These are phyloP conservation scores for Debaryomyces castellii DNA, from an alignment of 805 yeast species.

Conservation along the genomic window DNA sequence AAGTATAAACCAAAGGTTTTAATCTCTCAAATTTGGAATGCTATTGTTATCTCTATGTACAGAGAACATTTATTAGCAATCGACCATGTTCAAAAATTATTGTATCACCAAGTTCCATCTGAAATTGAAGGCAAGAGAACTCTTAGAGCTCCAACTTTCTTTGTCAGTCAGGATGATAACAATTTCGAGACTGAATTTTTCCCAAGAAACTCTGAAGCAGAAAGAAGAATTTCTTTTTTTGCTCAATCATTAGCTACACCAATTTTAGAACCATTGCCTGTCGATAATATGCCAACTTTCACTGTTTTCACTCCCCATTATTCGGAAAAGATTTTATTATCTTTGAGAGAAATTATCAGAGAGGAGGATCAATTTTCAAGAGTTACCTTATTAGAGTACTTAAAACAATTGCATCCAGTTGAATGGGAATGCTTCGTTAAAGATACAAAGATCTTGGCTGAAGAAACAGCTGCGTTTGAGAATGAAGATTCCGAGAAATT, in stretches of 20 bases:
- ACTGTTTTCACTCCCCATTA: conserved; percentile 90
- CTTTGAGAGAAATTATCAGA: conserved; percentile 75
- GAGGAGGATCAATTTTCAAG: conserved; percentile 65
- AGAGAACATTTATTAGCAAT: conserved; percentile 97
- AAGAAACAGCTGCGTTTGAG: conserved; percentile 54
- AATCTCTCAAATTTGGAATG: conserved; percentile 99
- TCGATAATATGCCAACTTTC: conserved; percentile 99
- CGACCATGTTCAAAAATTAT: conserved; percentile 95
- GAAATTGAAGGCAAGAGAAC: conserved; percentile 98
- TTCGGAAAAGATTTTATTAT: conserved; percentile 74
- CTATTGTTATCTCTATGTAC: conserved; percentile 98
- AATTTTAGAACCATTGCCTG: conserved; percentile 97
- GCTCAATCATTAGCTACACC: conserved; percentile 99
- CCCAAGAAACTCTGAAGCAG: conserved; percentile 97
- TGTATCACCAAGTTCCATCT: conserved; percentile 97
- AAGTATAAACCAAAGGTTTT: conserved; percentile 98
- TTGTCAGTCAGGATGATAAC: conserved; percentile 95
- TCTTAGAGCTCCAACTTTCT: conserved; percentile 97
- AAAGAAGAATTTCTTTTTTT: conserved; percentile 98
- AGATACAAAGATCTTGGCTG: conserved; percentile 54
- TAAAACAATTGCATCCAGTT: conserved; percentile 54
- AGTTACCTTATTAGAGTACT: conserved; percentile 54
- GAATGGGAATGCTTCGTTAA: conserved; percentile 60
- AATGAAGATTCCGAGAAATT: conserved; percentile 40
- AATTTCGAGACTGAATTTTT: conserved; percentile 94